Base-by-base conservation (phyloP, 768 basidiomycete species). In the Mycena chlorophos region DNA sequence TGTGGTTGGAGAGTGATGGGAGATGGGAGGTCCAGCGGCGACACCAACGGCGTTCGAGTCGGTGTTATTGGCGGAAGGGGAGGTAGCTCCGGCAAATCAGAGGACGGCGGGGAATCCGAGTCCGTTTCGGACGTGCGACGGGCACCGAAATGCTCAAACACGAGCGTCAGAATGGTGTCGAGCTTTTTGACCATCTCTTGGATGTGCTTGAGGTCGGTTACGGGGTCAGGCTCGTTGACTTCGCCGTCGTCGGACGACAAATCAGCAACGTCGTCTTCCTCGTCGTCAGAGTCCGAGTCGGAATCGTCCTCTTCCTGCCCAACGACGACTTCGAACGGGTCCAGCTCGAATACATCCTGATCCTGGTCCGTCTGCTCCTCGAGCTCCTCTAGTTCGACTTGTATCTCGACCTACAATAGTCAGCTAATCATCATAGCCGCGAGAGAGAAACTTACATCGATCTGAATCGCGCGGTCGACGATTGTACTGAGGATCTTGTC, bases 391-490 rank as follows among this genome's bases (percentile, higher is more conserved):
- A 94, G 67, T 65, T 95, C 94, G n/a, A 93, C 89, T 67, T 97
- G 95, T 28, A 99, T 94, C 72, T 99, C 96, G 25, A 97, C 92
- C 93, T 95, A 58, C 1, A 17, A 29, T 3, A 8, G 50, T 25
- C 19, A 49, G 16, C 12, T 19, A 30, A 54, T n/a, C n/a, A n/a
- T n/a, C n/a, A n/a, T n/a, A 48, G 3, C 12, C 6, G 55, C 28
- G 49, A n/a, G 30, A 26, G 37, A 20, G 1, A 23, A 12, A 78
- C 91, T 54, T 65, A 95, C 96, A 70, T 99, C 97, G 55, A 99
- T 94, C 71, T 95, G 88, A 28, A 98, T 87, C 26, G 94, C 89
- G n/a, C 94, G 86, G 69, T 97, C 94, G 22, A 99, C 81, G 29
- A 98, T 91, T 0, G 88, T 87, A 2, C 86, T 87, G 29, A 98